Conservation (phyloP, 2,329 filamentous ascomycete genomes). For the Fusarium stilboides region DNA sequence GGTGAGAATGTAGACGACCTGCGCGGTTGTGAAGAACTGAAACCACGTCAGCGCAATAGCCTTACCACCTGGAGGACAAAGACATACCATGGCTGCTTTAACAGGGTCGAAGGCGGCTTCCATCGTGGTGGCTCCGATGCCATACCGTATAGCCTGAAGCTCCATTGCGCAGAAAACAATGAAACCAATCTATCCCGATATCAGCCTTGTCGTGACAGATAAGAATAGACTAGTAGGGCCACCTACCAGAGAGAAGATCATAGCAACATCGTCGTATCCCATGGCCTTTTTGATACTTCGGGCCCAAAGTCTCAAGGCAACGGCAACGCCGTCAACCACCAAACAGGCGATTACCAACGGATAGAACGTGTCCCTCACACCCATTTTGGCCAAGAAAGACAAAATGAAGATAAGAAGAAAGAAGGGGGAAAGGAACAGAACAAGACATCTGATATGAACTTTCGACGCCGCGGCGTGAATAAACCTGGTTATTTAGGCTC, state of each 20-base stretch:
- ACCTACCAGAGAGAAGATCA: not conserved
- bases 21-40: not conserved
- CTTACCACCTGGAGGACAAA: not conserved
- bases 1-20: not conserved
- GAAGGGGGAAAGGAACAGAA: not conserved
- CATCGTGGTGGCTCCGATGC: not conserved
- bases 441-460: not conserved
- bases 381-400: not conserved
- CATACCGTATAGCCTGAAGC: conserved; percentile 4
- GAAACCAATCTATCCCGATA: not conserved
- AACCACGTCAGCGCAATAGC: fast-evolving
- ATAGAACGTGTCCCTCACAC: not conserved
- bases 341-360: not conserved
- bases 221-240: fast-evolving
- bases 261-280: not conserved
- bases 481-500: not conserved
- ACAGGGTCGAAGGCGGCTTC: not conserved
- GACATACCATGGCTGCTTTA: not conserved
- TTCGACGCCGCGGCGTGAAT: not conserved
- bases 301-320: not conserved
- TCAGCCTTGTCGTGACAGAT: not conserved
- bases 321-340: conserved; percentile 1
- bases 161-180: conserved; percentile 1
- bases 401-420: not conserved
- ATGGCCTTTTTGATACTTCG: conserved; percentile 1